phyloP scores from a whole-genome alignment of 441 rosid genomes.

The Pelargonium cotyledonis region DNA sequence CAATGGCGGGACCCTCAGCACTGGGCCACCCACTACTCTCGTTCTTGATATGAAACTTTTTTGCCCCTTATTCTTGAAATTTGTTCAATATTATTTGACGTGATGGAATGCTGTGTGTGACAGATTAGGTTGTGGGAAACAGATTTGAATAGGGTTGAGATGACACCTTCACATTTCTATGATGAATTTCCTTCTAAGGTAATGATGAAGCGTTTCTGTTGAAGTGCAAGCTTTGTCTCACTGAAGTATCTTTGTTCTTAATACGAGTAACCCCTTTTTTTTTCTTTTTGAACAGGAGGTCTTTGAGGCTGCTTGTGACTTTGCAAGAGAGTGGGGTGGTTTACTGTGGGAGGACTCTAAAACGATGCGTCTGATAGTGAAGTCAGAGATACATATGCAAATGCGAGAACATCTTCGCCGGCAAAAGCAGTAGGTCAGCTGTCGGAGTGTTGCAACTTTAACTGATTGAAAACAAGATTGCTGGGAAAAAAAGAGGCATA shows the following conservation, averaged over 20 bases:
- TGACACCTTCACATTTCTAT: constrained; percentile 61
- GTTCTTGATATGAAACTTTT: not conserved
- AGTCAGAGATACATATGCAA: constrained; percentile 63
- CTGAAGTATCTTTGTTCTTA: not conserved
- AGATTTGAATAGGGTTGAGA: constrained; percentile 87
- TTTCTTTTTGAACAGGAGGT: constrained; percentile 46
- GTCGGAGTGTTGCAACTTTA: not conserved
- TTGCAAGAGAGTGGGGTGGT: constrained; percentile 58
- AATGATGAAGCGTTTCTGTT: constrained; percentile 19
- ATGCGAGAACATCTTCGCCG: constrained; percentile 69
- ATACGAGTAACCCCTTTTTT: not conserved
- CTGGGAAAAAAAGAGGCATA: too few species aligned
- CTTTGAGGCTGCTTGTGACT: constrained; percentile 68
- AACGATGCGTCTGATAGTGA: constrained; percentile 66
- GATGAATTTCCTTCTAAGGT: constrained; percentile 90
- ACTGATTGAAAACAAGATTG: not conserved
- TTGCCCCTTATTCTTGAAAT: not conserved
- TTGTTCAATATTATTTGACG: constrained; percentile 5
- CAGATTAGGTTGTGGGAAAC: constrained; percentile 95
- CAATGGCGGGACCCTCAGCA: too few species aligned
- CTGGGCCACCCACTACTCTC: too few species aligned
- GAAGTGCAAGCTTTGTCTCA: not conserved
- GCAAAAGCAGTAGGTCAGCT: constrained; percentile 22
- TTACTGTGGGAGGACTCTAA: constrained; percentile 85
- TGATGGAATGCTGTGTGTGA: constrained; percentile 16